These are phyloP conservation scores for Verticillium tricorpus DNA, from an alignment of 2,329 filamentous ascomycete genomes.

Conservation along the genomic window DNA sequence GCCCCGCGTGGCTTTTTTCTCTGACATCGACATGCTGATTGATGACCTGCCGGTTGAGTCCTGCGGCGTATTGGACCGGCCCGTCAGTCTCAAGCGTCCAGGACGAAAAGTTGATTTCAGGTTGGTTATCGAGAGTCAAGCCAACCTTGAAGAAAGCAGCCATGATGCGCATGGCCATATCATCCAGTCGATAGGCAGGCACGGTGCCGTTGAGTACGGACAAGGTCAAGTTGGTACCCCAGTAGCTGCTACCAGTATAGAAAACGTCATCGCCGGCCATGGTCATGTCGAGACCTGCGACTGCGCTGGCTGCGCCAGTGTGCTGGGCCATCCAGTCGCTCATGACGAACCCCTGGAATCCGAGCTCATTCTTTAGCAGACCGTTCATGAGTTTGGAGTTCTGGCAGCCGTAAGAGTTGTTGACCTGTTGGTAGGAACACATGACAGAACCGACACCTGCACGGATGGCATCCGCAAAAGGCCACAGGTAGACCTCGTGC, in stretches of 20 bases:
- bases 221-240: constrained; percentile 35
- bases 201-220: constrained; percentile 74
- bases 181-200: constrained; percentile 64
- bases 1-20: constrained; percentile 56
- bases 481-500: constrained; percentile 63
- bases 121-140: constrained; percentile 39
- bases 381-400: constrained; percentile 67
- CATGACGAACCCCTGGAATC: constrained; percentile 65
- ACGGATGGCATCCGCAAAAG: constrained; percentile 56
- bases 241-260: constrained; percentile 2
- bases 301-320: constrained; percentile 47
- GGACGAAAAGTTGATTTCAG: constrained; percentile 75
- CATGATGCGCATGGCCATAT: constrained; percentile 59
- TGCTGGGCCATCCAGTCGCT: constrained; percentile 68
- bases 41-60: constrained; percentile 60
- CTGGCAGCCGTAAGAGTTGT: constrained; percentile 70
- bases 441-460: constrained; percentile 56
- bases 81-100: constrained; percentile 78
- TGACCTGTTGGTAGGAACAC: constrained; percentile 69
- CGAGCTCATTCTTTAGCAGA: constrained; percentile 58
- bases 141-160: constrained; percentile 19
- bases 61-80: constrained; percentile 58
- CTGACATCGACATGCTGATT: constrained; percentile 82
- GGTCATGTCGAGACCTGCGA: constrained; percentile 64
- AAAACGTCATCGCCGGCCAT: constrained; percentile 44